A percentile compares a stretch with the other conserved stretches of the same genome.
Conservation (phyloP, 2,329 filamentous ascomycete genomes). For the Rhexocercosporidium sp. region DNA sequence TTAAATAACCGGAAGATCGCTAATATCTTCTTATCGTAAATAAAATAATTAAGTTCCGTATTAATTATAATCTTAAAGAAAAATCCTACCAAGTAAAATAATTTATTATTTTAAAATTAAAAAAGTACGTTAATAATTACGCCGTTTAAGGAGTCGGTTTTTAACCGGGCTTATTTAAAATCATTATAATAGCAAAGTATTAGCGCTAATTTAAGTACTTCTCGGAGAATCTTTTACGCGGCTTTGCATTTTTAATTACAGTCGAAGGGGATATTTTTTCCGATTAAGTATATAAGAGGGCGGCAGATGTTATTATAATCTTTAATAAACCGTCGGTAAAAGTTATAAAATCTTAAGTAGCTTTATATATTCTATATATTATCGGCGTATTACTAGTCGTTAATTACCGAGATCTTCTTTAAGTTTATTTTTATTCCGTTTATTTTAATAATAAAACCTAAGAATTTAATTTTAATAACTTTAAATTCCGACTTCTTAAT, state of each 20-base stretch:
- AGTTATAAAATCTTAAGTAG: not conserved
- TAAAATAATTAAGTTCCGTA: not conserved
- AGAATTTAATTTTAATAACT: too few relatives aligned
- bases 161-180: not conserved
- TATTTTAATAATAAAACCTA: too few relatives aligned
- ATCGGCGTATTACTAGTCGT: not conserved
- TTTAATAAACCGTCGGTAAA: not conserved
- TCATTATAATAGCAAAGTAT: not conserved
- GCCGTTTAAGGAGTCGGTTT: not conserved
- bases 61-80: not conserved
- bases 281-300: not conserved
- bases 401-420: too few relatives aligned
- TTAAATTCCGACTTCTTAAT: too few relatives aligned
- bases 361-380: not conserved
- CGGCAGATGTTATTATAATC: not conserved
- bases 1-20: not conserved
- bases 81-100: not conserved
- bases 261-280: not conserved
- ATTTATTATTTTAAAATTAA: not conserved
- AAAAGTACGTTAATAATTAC: not conserved
- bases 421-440: too few relatives aligned
- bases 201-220: not conserved
- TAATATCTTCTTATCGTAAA: not conserved
- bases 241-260: not conserved
- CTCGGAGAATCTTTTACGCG: not conserved